Conservation (phyloP, 768 basidiomycete species). For the Lentinula lateritia region DNA sequence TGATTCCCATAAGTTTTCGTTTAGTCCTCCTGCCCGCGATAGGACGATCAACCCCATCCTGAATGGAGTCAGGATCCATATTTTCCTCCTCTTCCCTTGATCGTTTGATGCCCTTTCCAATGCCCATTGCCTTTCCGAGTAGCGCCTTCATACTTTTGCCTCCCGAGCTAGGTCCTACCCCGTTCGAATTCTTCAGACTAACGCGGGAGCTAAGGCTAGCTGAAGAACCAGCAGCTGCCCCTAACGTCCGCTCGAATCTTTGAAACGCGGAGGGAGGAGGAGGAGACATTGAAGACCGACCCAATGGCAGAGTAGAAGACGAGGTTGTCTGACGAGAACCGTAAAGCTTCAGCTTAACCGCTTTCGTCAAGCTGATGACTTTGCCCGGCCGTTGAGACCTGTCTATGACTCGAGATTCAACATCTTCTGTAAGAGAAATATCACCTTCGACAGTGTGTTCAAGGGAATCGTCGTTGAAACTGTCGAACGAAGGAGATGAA, state of each 20-base stretch:
- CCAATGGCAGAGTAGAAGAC: neutral
- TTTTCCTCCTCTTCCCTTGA: constrained; percentile 3
- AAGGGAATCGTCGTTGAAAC: neutral
- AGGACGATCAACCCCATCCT: neutral
- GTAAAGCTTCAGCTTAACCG: neutral
- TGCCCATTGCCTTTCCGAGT: neutral
- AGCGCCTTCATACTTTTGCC: neutral
- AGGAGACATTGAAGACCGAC: constrained; percentile 1
- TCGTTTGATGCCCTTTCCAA: constrained; percentile 1
- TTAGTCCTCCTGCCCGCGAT: constrained; percentile 5
- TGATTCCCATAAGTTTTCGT: constrained; percentile 1
- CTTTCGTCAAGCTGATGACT: neutral
- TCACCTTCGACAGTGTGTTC: neutral
- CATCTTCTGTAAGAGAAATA: neutral
- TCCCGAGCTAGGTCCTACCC: neutral
- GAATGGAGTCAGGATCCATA: neutral
- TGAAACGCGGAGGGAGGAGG: neutral
- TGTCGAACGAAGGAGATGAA: neutral
- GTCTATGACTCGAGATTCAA: neutral
- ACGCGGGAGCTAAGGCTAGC: neutral
- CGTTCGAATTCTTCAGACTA: neutral
- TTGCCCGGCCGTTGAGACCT: neutral
- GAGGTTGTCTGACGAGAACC: neutral
- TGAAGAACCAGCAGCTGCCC: neutral
- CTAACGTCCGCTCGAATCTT: neutral